A percentile compares a stretch with the other conserved stretches of the same genome.
These are phyloP conservation scores for Globisporangium cederbergense DNA, from an alignment of 352 stramenopile genomes.

Conservation along the genomic window DNA sequence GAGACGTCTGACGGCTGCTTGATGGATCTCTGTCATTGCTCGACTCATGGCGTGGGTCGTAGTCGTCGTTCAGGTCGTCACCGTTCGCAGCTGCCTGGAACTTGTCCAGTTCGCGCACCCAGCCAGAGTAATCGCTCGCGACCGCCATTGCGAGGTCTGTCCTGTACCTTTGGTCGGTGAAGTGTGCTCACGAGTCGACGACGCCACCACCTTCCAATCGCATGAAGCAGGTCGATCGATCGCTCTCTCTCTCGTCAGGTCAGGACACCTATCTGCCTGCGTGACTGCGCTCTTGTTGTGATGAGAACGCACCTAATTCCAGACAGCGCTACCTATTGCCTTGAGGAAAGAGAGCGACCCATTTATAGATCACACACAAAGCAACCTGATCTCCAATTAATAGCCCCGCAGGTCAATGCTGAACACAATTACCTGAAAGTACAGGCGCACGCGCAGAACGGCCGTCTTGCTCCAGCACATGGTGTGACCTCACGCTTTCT, in stretches of 20 bases:
- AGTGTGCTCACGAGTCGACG: background rate
- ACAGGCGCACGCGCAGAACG: background rate
- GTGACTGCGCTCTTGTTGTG: background rate
- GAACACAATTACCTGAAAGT: background rate
- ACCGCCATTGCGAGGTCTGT: conserved; percentile 10
- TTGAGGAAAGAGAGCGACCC: background rate
- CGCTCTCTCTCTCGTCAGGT: background rate
- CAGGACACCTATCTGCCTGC: background rate
- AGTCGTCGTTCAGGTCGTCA: background rate
- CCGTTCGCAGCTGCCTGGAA: conserved; percentile 11
- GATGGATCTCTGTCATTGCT: background rate
- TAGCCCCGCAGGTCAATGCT: background rate
- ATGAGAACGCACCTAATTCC: background rate
- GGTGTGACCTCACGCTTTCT: background rate
- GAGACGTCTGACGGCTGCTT: conserved; percentile 9
- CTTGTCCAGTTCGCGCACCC: conserved; percentile 21
- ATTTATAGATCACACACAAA: conserved; percentile 6
- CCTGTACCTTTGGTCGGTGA: background rate
- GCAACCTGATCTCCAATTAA: background rate
- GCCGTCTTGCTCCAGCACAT: background rate
- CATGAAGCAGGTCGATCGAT: background rate
- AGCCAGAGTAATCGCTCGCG: conserved; percentile 20
- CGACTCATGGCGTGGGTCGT: conserved; percentile 15
- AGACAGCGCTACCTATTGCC: background rate
- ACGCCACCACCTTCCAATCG: background rate